Conservation (phyloP, 78 protist genomes). For the Pelomyxa schiedti region DNA sequence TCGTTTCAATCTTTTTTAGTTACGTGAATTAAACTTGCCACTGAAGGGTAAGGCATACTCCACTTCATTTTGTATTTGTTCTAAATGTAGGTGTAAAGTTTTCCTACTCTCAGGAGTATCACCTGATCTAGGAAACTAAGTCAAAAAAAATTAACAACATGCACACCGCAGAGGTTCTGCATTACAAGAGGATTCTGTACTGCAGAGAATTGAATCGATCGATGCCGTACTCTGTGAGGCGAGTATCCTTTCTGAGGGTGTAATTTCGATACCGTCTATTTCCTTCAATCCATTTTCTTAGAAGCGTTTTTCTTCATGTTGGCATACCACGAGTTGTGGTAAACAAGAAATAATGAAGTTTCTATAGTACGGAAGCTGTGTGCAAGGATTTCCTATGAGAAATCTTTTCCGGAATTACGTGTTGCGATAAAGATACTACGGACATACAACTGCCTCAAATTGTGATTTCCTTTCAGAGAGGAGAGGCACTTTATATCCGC, state of each 20-base stretch:
- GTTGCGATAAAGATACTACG: background rate
- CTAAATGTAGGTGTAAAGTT: background rate
- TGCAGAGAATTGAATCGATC: no score
- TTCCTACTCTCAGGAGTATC: background rate
- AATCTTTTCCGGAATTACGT: background rate
- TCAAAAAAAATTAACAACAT: no score
- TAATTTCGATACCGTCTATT: conserved; percentile 51
- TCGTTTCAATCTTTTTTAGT: background rate
- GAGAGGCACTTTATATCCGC: conserved; percentile 26
- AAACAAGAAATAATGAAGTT: conserved; percentile 43
- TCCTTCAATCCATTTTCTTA: background rate
- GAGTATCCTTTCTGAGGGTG: conserved; percentile 20
- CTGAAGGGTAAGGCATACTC: background rate
- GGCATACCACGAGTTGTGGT: conserved; percentile 45
- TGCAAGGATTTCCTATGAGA: conserved; percentile 69
- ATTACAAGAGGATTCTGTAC: no score
- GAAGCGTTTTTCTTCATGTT: background rate
- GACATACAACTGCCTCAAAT: conserved; percentile 33
- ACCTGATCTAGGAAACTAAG: no score
- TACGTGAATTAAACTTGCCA: background rate
- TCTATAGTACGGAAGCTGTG: conserved; percentile 28
- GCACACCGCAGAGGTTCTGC: no score
- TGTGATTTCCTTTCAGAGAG: conserved; percentile 5
- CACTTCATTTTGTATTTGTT: background rate
- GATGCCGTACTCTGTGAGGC: conserved; percentile 22